Evolutionary conservation across 2,329 filamentous ascomycete genomes (phyloP), one percentile per base, ranked within the genome.

Genomic region (Rhytidhysteron rufulum): DNA sequence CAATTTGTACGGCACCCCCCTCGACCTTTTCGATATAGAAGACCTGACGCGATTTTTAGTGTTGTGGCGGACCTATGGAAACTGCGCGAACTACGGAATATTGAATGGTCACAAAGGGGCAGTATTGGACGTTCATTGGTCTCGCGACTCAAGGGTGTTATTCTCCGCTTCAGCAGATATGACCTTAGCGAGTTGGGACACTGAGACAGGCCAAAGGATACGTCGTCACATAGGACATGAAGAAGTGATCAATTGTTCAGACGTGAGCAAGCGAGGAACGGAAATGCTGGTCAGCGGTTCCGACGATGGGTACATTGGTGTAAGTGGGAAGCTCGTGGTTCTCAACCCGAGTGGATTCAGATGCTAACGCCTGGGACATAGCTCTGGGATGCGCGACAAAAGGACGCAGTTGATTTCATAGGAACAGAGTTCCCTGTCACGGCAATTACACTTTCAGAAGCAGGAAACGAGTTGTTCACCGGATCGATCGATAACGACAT

Each of bases 401-500:
- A 96, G 66, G 81, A 88, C 39, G 91, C 89, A 0, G 79, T 86
- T 41, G 87, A 94, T 56, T 89, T 90, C 54, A 85, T 97, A 47
- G 82, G 91, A 60, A 95, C 90, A 1, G 85, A 93, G 45, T 95
- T 94, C 45, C 93, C 93, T 1, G 82, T 98, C 41, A 97, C 93
- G 2, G 86, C 91, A 0, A 81, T 97, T 5, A 88, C 89, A 13
- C 74, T 97, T n/a, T 85, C 90, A 1, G 89, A 95, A 63, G 89
- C 91, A 2, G 93, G 93, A 15, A 95, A 95, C 62, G 93, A 97
- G 69, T 80, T 98, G 19, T 98, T 93, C 65, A 86, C 87, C 5
- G 91, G 91, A 34, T 87, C 90, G 17, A 96, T 98, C 53, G 93
- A 97, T 69, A 96, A 97, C 60, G 89, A 94, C 54, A 95, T 98